These are phyloP conservation scores for Claviceps digitariae DNA, from an alignment of 2,329 filamentous ascomycete species.

Conservation along the genomic window DNA sequence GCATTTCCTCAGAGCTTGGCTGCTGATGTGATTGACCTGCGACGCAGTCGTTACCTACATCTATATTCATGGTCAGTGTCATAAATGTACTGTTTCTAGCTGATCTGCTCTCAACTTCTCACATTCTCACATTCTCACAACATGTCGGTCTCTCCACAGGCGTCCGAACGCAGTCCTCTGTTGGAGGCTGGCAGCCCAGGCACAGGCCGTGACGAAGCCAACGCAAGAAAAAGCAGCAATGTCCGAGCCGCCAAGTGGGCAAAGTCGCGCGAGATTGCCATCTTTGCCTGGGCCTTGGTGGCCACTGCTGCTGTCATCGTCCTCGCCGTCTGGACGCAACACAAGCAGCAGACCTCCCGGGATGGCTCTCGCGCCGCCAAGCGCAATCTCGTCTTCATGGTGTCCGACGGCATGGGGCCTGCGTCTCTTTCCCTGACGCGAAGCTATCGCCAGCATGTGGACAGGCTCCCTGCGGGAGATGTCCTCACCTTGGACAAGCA, in stretches of 20 bases:
- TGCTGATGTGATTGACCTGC: not conserved
- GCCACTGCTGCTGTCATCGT: conserved; percentile 4
- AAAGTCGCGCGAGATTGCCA: conserved; percentile 2
- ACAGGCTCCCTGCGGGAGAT: conserved; percentile 60
- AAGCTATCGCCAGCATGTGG: conserved; percentile 67
- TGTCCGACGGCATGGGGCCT: conserved; percentile 96
- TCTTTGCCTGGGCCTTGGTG: conserved; percentile 5
- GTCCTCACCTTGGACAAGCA: conserved; percentile 73
- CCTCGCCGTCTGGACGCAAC: conserved; percentile 50
- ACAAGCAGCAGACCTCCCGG: conserved; percentile 41
- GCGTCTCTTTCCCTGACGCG: conserved; percentile 78
- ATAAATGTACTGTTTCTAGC: not conserved
- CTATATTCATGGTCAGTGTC: not conserved
- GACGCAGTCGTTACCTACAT: not conserved
- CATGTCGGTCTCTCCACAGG: not conserved
- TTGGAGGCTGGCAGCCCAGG: not conserved
- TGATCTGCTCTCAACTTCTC: too few species aligned
- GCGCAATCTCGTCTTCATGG: conserved; percentile 96
- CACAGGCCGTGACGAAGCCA: conserved; percentile 43
- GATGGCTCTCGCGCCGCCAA: conserved; percentile 43
- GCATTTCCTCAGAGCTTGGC: not conserved
- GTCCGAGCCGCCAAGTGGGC: conserved; percentile 36
- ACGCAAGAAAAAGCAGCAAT: conserved; percentile 65
- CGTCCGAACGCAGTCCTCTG: conserved; percentile 4
- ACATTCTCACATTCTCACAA: not conserved